These are phyloP conservation scores for Apiospora kogelbergensis DNA, from an alignment of 2,329 filamentous ascomycete species.

Conservation along the genomic window DNA sequence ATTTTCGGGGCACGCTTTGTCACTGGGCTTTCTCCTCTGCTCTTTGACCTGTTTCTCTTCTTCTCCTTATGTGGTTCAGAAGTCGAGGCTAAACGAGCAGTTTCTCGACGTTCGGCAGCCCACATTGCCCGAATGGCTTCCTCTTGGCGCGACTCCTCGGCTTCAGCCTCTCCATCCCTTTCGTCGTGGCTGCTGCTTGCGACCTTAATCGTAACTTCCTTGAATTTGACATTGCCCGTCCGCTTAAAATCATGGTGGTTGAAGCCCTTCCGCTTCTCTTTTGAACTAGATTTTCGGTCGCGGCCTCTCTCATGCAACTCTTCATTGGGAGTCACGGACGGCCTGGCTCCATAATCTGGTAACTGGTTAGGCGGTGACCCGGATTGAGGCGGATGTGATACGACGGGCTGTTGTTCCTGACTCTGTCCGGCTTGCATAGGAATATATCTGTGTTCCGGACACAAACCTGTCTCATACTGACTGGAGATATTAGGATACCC, in stretches of 20 bases:
- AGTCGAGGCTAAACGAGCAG: conserved; percentile 28
- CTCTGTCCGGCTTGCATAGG: background rate
- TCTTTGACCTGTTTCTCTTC: conserved; percentile 10
- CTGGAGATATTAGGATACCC: background rate
- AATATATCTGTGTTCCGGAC: background rate
- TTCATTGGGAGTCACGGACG: background rate
- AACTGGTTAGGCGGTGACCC: background rate
- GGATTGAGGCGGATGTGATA: background rate
- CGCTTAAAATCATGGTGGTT: conserved; percentile 11
- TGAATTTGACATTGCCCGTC: conserved; percentile 12
- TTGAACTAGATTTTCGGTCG: background rate
- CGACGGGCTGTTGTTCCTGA: background rate
- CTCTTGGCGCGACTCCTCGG: conserved; percentile 28
- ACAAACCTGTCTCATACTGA: background rate
- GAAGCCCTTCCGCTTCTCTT: conserved; percentile 6
- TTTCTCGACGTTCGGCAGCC: conserved; percentile 28
- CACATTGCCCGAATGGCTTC: conserved; percentile 33
- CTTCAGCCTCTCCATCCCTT: conserved; percentile 25
- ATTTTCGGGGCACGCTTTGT: background rate
- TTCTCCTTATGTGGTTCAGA: conserved; percentile 14
- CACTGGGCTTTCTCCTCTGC: background rate
- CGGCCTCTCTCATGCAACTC: background rate
- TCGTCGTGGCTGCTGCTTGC: conserved; percentile 14
- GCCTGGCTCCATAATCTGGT: background rate
- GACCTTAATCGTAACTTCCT: background rate